Evolutionary conservation across 1,284 basidiomycete species (phyloP), one percentile per base, ranked within the genome.

Genomic region (Agroathelia rolfsii): DNA sequence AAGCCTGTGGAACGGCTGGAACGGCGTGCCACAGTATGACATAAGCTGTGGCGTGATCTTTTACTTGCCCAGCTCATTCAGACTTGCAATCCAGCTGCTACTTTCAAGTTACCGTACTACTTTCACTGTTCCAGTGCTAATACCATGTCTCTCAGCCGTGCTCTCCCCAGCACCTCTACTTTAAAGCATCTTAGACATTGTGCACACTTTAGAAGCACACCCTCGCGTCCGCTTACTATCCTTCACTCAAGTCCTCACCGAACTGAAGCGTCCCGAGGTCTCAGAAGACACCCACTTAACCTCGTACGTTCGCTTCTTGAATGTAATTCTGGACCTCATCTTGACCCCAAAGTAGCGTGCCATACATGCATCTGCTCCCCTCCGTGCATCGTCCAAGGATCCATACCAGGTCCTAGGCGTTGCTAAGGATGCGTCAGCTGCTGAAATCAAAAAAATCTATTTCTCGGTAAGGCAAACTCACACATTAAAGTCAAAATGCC

Each of bases 371-470:
- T 76, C 86, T 15, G 49, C 66, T 10, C 54, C 66, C 11, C 55
- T 59, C 27, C 52, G 51, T 37, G 77, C 76, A 2, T 50, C 58
- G 5, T 53, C 72, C n/a, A 95, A 90, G 56, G 81, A 92, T 53
- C 95, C 95, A 0, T 99, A 99, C 56, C 60, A 84, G 27, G 81
- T 88, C 12, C 64, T 99, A 6, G 94, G 94, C 17, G 84, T 98
- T 9, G 72, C 72, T 46, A 78, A 79, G 48, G 88, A 93, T 55
- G 86, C 94, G 28, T 70, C 76, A 16, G 55, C 77, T 12, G 75
- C 81, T 26, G 92, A 98, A 45, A 96, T 99, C 51, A 99, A 99
- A 72, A 94, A 95, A 58, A 73, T 76, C 1, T 99, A 98, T 59
- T 99, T 97, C 56, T 71, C 80, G 47, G 93, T 93, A 52, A 49